Base-by-base conservation (phyloP, 352 stramenopile species). In the Phytophthora boehmeriae region DNA sequence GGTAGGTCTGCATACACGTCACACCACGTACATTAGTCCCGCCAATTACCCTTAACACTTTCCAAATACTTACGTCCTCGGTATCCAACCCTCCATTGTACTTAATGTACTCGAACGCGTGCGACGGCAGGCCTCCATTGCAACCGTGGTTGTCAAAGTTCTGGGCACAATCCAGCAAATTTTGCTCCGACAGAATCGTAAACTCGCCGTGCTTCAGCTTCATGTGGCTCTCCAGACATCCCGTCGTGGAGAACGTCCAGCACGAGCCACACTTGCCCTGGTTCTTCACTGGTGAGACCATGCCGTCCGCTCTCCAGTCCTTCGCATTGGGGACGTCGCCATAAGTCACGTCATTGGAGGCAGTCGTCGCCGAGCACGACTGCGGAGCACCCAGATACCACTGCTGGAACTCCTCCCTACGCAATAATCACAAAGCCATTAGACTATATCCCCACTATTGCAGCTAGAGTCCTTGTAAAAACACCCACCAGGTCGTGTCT, bases 191-290 rank as follows among this genome's bases (percentile, higher is more conserved):
- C 25, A 99, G 82, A 58, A 92, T 79, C 11, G 94, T 77, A 8
- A 98, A 89, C 62, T 96, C 77, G 17, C 89, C 90, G 57, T 90
- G 97, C 57, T 96, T 94, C 39, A 99, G 79, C 69, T 96, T 98
- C 58, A 98, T 76, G 70, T 97, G 95, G 59, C 97, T 98, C 83
- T 99, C 98, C 46, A 99, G 92, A 35, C 93, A 93, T 14, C 97
- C 98, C 13, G 97, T 99, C 10, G 97, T 96, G 16, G 96, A 99
- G 82, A 99, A 99, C 13, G 97, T 95, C 97, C 97, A 99, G 84
- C 98, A 99, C 42, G 95, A 98, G 48, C 97, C 97, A 74, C 98
- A 99, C 32, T 93, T 85, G 52, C 96, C 98, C 74, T 99, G 97
- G 72, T 99, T 98, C 78, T 99, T 99, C 5, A 99, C 95, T 1